Conservation (phyloP, 1,284 basidiomycete genomes). For the Marasmius fiardii region DNA sequence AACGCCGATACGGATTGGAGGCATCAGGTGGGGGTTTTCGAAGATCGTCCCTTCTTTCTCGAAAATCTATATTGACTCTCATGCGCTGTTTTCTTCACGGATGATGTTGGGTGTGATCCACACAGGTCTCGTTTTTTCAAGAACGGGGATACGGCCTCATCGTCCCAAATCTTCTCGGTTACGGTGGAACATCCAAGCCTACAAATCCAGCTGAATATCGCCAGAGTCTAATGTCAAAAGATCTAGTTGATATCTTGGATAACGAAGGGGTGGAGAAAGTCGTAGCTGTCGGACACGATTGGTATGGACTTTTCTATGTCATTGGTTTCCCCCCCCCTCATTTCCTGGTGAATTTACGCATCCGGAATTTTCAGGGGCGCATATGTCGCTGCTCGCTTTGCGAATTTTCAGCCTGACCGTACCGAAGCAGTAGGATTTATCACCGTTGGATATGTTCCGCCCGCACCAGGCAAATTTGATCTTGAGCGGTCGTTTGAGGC, state of each 20-base stretch:
- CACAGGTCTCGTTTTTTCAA: slow-evolving; percentile 30
- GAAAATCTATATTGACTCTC: too few relatives aligned
- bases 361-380: slow-evolving; percentile 35
- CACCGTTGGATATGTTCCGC: slow-evolving; percentile 6
- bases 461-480: slow-evolving; percentile 25
- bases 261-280: slow-evolving; percentile 31
- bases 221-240: slow-evolving; percentile 31
- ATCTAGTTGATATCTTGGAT: slow-evolving; percentile 43
- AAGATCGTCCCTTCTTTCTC: neutral
- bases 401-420: slow-evolving; percentile 23
- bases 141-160: slow-evolving; percentile 43
- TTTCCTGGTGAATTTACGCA: too few relatives aligned
- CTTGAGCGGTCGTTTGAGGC: slow-evolving; percentile 21
- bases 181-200: slow-evolving; percentile 46
- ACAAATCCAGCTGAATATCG: slow-evolving; percentile 32
- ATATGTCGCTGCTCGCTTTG: slow-evolving; percentile 26
- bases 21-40: slow-evolving; percentile 32
- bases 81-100: too few relatives aligned
- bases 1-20: slow-evolving; percentile 42
- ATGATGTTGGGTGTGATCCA: neutral
- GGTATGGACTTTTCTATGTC: slow-evolving; percentile 27
- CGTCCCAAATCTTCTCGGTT: slow-evolving; percentile 48
- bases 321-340: too few relatives aligned
- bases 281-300: slow-evolving; percentile 42
- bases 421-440: slow-evolving; percentile 26